Base-by-base conservation (phyloP, 345 rosid genomes). In the Aethionema arabicum region DNA sequence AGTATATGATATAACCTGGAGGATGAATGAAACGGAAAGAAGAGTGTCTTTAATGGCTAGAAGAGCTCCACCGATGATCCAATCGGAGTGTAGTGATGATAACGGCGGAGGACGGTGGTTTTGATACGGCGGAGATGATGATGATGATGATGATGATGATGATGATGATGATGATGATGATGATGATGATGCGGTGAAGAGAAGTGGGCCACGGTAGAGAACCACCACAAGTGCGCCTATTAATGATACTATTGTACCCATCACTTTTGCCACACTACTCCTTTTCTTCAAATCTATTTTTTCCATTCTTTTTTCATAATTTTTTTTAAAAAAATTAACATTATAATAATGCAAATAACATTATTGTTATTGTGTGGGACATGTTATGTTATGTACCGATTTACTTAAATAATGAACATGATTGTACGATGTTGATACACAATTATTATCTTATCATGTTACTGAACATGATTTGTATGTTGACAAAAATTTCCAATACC, bases 1-100 rank as follows among this genome's bases (percentile, higher is more conserved):
- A 11, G 44, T 11, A 10, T 5, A 3, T 77, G 27, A 21, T 21
- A 21, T 21, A 21, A 90, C 98, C 96, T 82, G 86, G 47, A 91
- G 82, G 57, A 91, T 79, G 78, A 81, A 84, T 85, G 95, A 81
- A 0, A 91, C 50, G 10, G 96, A 84, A 30, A 81, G 58, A 0
- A 88, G 68, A 3, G 80, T 67, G 44, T 86, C 83, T 68, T 78
- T 83, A 7, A 70, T 81, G 0, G 85, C 67, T 12, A 91, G 86
- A 29, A 84, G 80, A 52, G 78, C 21, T 4, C 91, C 95, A n/a
- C 96, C 98, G 27, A 84, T 46, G 11, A 85, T 62, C 98, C 96
- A 91, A 41, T 79, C 74, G 4, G 78, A 54, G 6, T 72, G 47
- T 10, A 87, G 50, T 0, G 90, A 78, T 36, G 53, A 72, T 44